Conservation (phyloP, 805 yeast genomes). For the Yamadazyma philogaea region DNA sequence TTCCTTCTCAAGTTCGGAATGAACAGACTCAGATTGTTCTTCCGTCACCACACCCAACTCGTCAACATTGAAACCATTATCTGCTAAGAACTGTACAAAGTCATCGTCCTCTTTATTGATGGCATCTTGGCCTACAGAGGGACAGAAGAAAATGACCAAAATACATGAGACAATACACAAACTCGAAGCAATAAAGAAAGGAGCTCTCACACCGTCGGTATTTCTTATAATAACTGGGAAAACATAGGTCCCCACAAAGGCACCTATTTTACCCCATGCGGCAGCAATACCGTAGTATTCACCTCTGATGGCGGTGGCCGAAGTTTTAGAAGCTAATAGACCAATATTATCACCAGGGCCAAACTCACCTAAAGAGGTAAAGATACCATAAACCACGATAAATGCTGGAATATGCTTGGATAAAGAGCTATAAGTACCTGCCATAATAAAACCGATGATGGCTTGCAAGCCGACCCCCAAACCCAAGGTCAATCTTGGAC, state of each 20-base stretch:
- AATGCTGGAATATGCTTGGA: conserved; percentile 68
- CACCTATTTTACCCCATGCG: conserved; percentile 89
- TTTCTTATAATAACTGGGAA: conserved; percentile 75
- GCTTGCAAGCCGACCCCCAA: conserved; percentile 73
- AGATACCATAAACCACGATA: conserved; percentile 85
- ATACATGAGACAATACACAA: conserved; percentile 71
- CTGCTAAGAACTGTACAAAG: conserved; percentile 64
- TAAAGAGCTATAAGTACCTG: conserved; percentile 59
- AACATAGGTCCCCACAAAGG: conserved; percentile 83
- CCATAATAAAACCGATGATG: conserved; percentile 78
- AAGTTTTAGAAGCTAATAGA: conserved; percentile 78
- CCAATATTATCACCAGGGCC: conserved; percentile 96
- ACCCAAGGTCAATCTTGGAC: conserved; percentile 80
- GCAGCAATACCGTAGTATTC: conserved; percentile 90
- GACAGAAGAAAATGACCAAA: conserved; percentile 68
- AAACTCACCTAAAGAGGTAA: conserved; percentile 83
- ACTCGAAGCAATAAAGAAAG: conserved; percentile 74
- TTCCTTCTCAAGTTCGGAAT: conserved; percentile 6
- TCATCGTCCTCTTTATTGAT: conserved; percentile 72
- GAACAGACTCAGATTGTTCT: conserved; percentile 3
- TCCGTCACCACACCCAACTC: conserved; percentile 43
- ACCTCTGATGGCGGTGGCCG: conserved; percentile 86
- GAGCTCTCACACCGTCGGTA: conserved; percentile 39
- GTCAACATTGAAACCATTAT: conserved; percentile 67
- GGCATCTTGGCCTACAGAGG: conserved; percentile 80